phyloP scores from a whole-genome alignment of 192 early-diverging fungal species.

The Entomortierella chlamydospora region DNA sequence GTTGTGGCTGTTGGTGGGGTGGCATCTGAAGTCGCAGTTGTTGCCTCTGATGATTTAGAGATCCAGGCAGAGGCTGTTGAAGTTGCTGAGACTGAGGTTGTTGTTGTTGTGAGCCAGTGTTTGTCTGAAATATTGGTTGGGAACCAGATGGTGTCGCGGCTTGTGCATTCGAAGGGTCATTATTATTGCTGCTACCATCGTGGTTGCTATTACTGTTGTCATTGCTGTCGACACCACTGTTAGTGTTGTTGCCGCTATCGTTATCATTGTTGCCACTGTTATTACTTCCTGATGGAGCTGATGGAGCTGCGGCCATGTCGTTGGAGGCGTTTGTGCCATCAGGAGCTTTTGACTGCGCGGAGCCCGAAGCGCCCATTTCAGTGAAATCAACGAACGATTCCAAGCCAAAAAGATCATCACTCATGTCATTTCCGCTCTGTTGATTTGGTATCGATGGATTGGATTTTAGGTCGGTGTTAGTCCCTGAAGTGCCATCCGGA shows the following conservation, averaged over 20 bases:
- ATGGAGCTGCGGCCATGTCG: not conserved
- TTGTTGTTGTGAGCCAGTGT: conserved; percentile 5
- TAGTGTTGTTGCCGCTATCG: not conserved
- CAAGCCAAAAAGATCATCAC: conserved; percentile 43
- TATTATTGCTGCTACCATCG: not conserved
- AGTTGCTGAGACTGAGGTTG: conserved; percentile 16
- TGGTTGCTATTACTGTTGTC: conserved; percentile 15
- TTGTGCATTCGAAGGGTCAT: not conserved
- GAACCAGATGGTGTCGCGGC: conserved; percentile 5
- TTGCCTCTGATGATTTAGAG: conserved; percentile 5
- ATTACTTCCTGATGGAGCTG: not conserved
- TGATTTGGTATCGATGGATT: conserved; percentile 1
- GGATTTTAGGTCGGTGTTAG: conserved; percentile 12
- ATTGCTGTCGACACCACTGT: conserved; percentile 6
- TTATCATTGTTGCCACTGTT: conserved; percentile 6
- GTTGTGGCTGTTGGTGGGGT: conserved; percentile 16
- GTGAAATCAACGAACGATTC: conserved; percentile 51
- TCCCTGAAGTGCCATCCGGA: conserved; percentile 9
- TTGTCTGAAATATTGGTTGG: conserved; percentile 1
- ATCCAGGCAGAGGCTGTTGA: conserved; percentile 11
- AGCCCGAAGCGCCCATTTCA: conserved; percentile 20
- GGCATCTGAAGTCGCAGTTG: not conserved
- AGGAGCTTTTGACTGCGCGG: conserved; percentile 5
- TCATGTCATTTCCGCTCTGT: conserved; percentile 8
- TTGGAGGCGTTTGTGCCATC: conserved; percentile 6